Base-by-base conservation (phyloP, 495 filamentous ascomycete genomes). In the Penicillium coprophilum region DNA sequence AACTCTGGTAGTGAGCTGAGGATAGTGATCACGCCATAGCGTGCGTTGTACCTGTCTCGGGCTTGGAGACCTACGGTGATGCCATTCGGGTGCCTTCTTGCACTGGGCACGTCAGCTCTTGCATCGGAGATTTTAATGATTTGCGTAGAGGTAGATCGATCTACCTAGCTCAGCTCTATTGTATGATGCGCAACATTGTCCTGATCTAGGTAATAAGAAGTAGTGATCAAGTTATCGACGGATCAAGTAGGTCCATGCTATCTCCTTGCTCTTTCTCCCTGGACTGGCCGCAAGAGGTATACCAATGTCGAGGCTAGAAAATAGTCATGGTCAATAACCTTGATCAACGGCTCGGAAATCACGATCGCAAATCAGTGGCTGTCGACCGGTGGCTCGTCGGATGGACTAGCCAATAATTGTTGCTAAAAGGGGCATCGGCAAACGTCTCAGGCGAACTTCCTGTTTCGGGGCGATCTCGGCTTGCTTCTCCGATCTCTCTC, bases 381-480 rank as follows among this genome's bases (percentile, higher is more conserved):
- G 19, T 53, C 39, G 41, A n/a, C 58, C 21, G 21, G 8, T 15
- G 27, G 38, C 55, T 61, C 57, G 55, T 63, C 61, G 59, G 59
- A 39, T 21, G 20, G 43, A 31, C 39, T 40, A 50, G 50, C 64
- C 64, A 67, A 67, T 54, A 65, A 65, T 48, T 23, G 34, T 28
- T 13, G 54, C 24, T 19, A 48, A 27, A 36, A 58, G 60, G 51
- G 24, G 59, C 47, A 53, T 53, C 61, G 60, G 59, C 46, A 55
- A 38, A 23, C 28, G 44, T 58, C 63, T 68, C 63, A 50, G 47
- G 43, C 58, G 62, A 61, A 48, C 65, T 66, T 66, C 65, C 65
- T 62, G 19, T 60, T 68, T 60, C 63, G 65, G 65, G 63, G 58
- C 60, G 63, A 68, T 68, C 65, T 63, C 56, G 62, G 61, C 41